A percentile compares a stretch with the other conserved stretches of the same genome.
Evolutionary conservation across 23 red algal genomes (phyloP).

Genomic region (Gracilaria gracilis): DNA sequence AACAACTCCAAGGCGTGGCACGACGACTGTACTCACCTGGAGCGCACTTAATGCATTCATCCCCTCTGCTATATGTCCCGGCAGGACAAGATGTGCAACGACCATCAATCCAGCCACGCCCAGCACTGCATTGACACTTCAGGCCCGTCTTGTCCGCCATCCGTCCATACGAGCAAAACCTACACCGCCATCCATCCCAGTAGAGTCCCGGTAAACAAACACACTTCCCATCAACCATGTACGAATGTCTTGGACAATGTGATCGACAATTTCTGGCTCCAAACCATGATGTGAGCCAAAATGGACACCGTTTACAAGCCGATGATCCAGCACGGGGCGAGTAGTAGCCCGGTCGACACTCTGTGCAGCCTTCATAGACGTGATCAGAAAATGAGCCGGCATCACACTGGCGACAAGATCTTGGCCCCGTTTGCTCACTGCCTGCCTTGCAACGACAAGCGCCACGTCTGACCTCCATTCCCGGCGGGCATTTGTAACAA

Average conservation of each 20-base stretch:
- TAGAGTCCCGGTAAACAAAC: neutral
- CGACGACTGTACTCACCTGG: slow-evolving; percentile 14
- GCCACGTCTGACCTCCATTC: slow-evolving; percentile 28
- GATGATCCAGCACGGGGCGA: neutral
- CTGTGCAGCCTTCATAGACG: slow-evolving; percentile 27
- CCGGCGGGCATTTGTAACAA: slow-evolving; percentile 13
- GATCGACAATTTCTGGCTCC: slow-evolving; percentile 12
- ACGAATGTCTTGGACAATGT: slow-evolving; percentile 20
- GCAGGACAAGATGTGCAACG: slow-evolving; percentile 6
- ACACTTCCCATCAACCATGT: slow-evolving; percentile 17
- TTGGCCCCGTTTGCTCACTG: slow-evolving; percentile 11
- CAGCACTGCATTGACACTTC: slow-evolving; percentile 20
- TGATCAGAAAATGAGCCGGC: slow-evolving; percentile 13
- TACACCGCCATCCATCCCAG: slow-evolving; percentile 25
- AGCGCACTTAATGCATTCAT: slow-evolving; percentile 14
- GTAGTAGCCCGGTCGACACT: slow-evolving; percentile 2
- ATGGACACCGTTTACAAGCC: slow-evolving; percentile 8
- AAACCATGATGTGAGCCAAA: slow-evolving; percentile 32
- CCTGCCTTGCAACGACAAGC: slow-evolving; percentile 32
- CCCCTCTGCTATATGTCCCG: slow-evolving; percentile 25
- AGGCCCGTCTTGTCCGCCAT: slow-evolving; percentile 23
- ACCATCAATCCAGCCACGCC: slow-evolving; percentile 11
- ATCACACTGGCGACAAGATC: neutral
- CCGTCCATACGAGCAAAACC: slow-evolving; percentile 7
- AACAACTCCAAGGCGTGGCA: neutral